Conservation (phyloP, 2,329 filamentous ascomycete species). For the Helotiales sp. region DNA sequence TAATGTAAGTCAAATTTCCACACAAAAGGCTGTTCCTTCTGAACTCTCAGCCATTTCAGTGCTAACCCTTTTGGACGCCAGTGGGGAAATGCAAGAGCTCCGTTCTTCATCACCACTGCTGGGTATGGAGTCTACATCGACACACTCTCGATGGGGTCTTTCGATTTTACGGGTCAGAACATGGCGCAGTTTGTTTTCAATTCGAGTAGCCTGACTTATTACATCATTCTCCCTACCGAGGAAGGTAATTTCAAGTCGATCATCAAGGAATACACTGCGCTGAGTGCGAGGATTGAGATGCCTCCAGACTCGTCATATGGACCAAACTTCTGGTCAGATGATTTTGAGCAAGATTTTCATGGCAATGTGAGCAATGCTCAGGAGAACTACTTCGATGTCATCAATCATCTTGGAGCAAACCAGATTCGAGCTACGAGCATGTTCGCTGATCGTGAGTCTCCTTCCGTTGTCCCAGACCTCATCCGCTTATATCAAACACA, state of each 20-base stretch:
- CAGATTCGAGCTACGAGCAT: constrained; percentile 36
- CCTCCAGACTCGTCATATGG: constrained; percentile 36
- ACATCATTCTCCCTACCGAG: constrained; percentile 29
- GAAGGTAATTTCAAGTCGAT: constrained; percentile 14
- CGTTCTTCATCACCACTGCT: constrained; percentile 36
- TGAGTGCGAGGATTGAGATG: constrained; percentile 34
- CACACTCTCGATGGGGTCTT: constrained; percentile 35
- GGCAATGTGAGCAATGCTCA: constrained; percentile 34
- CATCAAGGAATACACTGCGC: constrained; percentile 26
- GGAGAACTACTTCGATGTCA: constrained; percentile 38
- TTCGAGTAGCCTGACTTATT: constrained; percentile 33
- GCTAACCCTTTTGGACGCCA: too few species aligned
- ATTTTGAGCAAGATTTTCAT: constrained; percentile 38
- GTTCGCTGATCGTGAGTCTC: constrained; percentile 35
- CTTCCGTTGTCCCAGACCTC: background rate
- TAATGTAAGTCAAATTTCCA: too few species aligned
- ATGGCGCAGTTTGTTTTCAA: constrained; percentile 35
- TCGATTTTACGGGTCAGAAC: constrained; percentile 30
- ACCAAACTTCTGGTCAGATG: constrained; percentile 38
- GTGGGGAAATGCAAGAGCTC: constrained; percentile 38
- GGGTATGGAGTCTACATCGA: constrained; percentile 38
- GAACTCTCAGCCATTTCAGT: too few species aligned
- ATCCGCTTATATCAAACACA: background rate
- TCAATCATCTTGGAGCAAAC: constrained; percentile 34
- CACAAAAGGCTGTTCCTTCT: too few species aligned